A percentile compares a stretch with the other conserved stretches of the same genome.
These are phyloP conservation scores for Melastoma malabathricum DNA, from an alignment of 345 rosid genomes.

Conservation along the genomic window DNA sequence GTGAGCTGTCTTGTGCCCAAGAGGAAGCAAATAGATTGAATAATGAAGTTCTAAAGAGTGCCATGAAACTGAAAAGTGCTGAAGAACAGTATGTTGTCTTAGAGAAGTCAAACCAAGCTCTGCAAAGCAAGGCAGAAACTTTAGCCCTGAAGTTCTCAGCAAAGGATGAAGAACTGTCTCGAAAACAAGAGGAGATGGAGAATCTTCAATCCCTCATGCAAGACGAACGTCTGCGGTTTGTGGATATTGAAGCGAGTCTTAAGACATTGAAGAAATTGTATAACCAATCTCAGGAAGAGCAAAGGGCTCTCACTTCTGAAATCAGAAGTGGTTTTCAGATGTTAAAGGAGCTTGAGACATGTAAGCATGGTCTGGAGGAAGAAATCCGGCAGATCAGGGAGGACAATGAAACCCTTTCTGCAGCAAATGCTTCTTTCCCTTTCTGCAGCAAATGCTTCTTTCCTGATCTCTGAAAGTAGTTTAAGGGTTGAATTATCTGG, in stretches of 20 bases:
- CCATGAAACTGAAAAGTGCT: slow-evolving; percentile 36
- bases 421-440: slow-evolving; percentile 41
- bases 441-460: slow-evolving; percentile 34
- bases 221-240: slow-evolving; percentile 51
- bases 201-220: slow-evolving; percentile 36
- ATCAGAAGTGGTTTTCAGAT: slow-evolving; percentile 42
- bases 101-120: slow-evolving; percentile 50
- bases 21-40: slow-evolving; percentile 45
- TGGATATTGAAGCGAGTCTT: slow-evolving; percentile 49
- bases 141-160: slow-evolving; percentile 38
- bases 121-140: slow-evolving; percentile 56
- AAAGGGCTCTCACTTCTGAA: slow-evolving; percentile 49
- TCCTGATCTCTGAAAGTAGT: slow-evolving; percentile 24
- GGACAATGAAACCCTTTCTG: slow-evolving; percentile 20
- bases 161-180: slow-evolving; percentile 60
- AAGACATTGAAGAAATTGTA: slow-evolving; percentile 34
- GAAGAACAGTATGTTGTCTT: slow-evolving; percentile 42
- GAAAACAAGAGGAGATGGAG: slow-evolving; percentile 52
- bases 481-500: slow-evolving; percentile 36
- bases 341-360: slow-evolving; percentile 38
- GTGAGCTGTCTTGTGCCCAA: slow-evolving; percentile 35
- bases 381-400: slow-evolving; percentile 35
- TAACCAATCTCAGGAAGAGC: slow-evolving; percentile 48
- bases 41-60: slow-evolving; percentile 42
- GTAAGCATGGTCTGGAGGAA: slow-evolving; percentile 39